phyloP scores from a whole-genome alignment of 2,329 filamentous ascomycete species.

The Colletotrichum sp. region DNA sequence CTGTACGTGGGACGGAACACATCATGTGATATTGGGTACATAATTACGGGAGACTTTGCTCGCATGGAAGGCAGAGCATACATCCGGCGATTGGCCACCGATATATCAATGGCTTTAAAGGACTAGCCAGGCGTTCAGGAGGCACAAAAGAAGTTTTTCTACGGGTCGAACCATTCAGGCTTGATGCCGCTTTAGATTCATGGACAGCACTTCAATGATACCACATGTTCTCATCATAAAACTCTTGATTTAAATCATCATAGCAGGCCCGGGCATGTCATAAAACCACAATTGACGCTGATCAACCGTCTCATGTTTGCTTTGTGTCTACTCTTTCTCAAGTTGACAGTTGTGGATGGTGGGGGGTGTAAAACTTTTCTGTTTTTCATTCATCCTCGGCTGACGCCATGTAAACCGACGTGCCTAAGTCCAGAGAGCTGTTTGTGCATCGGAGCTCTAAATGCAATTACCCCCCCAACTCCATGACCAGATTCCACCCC shows the following conservation, averaged over 20 bases:
- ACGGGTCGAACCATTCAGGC: neutral
- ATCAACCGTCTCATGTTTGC: neutral
- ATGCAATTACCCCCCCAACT: constrained; percentile 50
- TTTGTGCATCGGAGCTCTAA: constrained; percentile 45
- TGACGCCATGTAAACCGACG: constrained; percentile 2
- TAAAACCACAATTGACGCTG: neutral
- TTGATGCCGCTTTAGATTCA: neutral
- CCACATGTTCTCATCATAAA: neutral
- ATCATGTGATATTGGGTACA: neutral
- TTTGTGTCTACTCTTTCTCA: constrained; percentile 12
- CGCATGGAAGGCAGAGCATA: neutral
- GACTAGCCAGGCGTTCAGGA: constrained; percentile 11
- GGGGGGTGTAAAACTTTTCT: neutral
- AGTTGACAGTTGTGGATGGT: neutral
- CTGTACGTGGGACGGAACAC: neutral
- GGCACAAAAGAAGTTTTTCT: constrained; percentile 4
- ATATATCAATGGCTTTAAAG: neutral
- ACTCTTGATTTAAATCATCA: constrained; percentile 1
- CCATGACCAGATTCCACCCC: constrained; percentile 44
- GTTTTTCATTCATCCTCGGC: constrained; percentile 15
- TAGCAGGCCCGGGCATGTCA: neutral
- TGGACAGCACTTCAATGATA: neutral
- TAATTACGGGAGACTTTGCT: neutral
- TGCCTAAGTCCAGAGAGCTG: constrained; percentile 25
- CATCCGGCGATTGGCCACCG: neutral